Base-by-base conservation (phyloP, 768 basidiomycete species). In the Strobilomyces confusus region DNA sequence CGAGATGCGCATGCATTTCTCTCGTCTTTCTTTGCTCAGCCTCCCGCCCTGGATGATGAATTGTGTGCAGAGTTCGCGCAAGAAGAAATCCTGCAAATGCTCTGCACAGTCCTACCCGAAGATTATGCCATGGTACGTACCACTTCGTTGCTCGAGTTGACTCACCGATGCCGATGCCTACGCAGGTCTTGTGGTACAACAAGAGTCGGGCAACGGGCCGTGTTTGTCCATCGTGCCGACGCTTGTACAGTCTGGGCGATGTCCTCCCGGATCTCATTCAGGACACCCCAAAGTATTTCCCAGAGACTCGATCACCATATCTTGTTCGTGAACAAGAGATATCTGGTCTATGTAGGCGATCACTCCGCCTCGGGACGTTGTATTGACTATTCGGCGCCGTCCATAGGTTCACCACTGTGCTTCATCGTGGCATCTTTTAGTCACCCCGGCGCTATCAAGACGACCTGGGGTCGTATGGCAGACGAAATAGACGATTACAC, bases 181-280 rank as follows among this genome's bases (percentile, higher is more conserved):
- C 30, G 25, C 56, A 89, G 88, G 82, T 87, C 11, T 60, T 91
- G 13, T 92, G 89, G 89, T 91, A 92, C 63, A 92, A 92, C 74
- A 89, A 89, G 70, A 89, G 86, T 63, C 80, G 90, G 3, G 68
- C 77, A 6, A 78, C 75, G 11, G 79, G 83, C 49, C 82, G 90
- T 25, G 77, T 92, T 48, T 92, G 90, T 61, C 89, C 90, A 3
- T 80, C 87, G 1, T 92, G 90, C 63, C 80, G 83, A 65, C 72
- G 89, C 15, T 68, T 90, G 29, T 92, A 90, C 63, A 75, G 72
- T 6, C 69, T 91, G 0, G 87, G 87, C 1, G 89, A 92, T 46
- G 65, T 73, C 1, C 73, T 90, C 1, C 77, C 79, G 4, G 77
- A 82, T 23, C 77, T 78, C 22, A 54, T 74, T 17, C 67, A 56